Base-by-base conservation (phyloP, 257 asterid genomes). In the Avicennia marina region DNA sequence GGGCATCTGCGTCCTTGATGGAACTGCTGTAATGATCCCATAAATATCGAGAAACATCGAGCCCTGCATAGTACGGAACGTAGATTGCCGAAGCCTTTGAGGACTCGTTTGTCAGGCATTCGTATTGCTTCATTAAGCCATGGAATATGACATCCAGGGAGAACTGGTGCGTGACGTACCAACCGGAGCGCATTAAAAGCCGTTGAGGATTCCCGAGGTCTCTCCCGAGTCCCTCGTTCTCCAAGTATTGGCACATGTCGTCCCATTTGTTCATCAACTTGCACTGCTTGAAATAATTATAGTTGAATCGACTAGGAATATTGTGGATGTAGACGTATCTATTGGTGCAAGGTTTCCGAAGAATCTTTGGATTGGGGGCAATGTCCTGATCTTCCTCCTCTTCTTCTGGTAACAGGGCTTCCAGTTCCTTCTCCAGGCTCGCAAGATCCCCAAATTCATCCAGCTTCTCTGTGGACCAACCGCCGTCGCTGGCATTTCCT, bases 151-250 rank as follows among this genome's bases (percentile, higher is more conserved):
- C 73, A 34, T 91, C 97, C 4, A 91, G 63, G 0, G 94, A 71
- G 70, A 88, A 88, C 47, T 91, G 98, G 52, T 85, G 49, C 0
- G 98, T 85, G 1, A 63, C 75, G 57, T 64, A 88, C 96, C 96
- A 91, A 12, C 90, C 88, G 17, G 68, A 59, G 12, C 20, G 68
- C 20, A 36, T 33, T 60, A 85, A 85, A 15, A 78, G 67, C 62
- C 79, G 64, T 11, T 66, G 79, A 0, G 87, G 83, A 47, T 83
- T 77, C 13, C 89, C 89, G 11, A 91, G 76, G 50, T 58, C 53
- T 22, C 66, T 66, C 0, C 96, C 98, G 17, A 88, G 81, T 0
- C 97, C 98, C 41, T n/a, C 64, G 59, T 86, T 88, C 19, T 2
- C 70, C 27, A 91, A 62, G 11, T 82, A 85, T 4, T 33, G 76